Evolutionary conservation across 164 flowering plant species (phyloP).

Genomic region (Aristolochia contorta): DNA sequence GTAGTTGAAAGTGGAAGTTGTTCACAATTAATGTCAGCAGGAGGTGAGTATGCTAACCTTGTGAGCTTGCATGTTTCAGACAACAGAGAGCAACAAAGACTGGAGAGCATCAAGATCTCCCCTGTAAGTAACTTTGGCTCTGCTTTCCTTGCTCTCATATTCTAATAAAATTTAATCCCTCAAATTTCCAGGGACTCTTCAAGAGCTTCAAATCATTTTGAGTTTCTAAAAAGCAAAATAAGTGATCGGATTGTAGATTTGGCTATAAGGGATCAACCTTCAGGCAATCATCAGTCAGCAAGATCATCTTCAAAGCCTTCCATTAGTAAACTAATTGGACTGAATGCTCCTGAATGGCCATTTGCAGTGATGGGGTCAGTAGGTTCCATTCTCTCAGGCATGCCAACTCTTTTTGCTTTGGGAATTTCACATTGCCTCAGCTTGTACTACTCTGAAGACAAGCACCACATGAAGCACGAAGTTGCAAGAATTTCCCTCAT

Average conservation of each 20-base stretch:
- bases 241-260: slow-evolving; percentile 9
- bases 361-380: slow-evolving; percentile 56
- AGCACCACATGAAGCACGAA: slow-evolving; percentile 34
- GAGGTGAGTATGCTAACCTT: slow-evolving; percentile 50
- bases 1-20: slow-evolving; percentile 63
- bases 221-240: slow-evolving; percentile 10
- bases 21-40: slow-evolving; percentile 31
- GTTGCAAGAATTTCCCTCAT: slow-evolving; percentile 35
- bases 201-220: slow-evolving; percentile 13
- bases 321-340: slow-evolving; percentile 37
- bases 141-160: neutral
- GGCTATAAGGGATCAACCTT: slow-evolving; percentile 11
- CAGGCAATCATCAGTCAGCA: slow-evolving; percentile 3
- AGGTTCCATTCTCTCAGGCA: slow-evolving; percentile 63
- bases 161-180: neutral
- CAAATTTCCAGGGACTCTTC: slow-evolving; percentile 1
- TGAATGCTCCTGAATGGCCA: slow-evolving; percentile 68
- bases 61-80: slow-evolving; percentile 42
- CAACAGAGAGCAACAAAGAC: slow-evolving; percentile 5
- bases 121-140: slow-evolving; percentile 1
- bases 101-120: slow-evolving; percentile 6
- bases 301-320: slow-evolving; percentile 24
- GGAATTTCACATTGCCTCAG: slow-evolving; percentile 50
- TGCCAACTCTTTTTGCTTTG: slow-evolving; percentile 54
- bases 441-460: slow-evolving; percentile 37